Evolutionary conservation across 371 early-diverging fungal species (phyloP), one percentile per base, ranked within the genome.

Genomic region (Syncephalastrum sp.): DNA sequence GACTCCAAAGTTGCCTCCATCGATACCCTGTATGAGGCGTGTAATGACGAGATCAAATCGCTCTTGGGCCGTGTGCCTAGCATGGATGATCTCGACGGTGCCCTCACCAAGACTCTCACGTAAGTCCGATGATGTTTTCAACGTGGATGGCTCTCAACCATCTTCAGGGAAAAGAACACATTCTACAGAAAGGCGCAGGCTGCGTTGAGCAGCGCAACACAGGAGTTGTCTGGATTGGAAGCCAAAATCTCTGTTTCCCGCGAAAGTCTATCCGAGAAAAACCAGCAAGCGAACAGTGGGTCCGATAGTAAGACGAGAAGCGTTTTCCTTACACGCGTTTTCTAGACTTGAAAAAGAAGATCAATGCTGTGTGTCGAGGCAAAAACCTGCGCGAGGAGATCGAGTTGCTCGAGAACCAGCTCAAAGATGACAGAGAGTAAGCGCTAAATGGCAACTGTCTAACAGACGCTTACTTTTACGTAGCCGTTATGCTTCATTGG

Each of bases 241-340:
- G 72, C 77, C 1, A 78, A 61, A 54, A 33, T 72, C n/a, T 67
- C 69, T 2, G 67, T 81, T 59, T 72, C 75, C 2, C 57, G 53
- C 23, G 59, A 70, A 33, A 57, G 54, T 16, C 47, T 60, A 4
- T 14, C 21, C 0, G 54, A 55, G 17, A 65, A 62, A 47, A 50
- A 67, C 47, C 25, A 25, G 15, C 66, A 70, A 24, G 59, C 61
- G 3, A 44, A 59, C 25, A 54, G 70, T 68, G 60, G 44, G 49
- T 53, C 3, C 38, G 21, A 17, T 16, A 16, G 5, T 3, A 3
- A 19, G 17, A 4, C 15, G 6, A 13, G 14, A 42, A 16, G 3
- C 24, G 14, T 15, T 24, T 21, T 49, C n/a, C 44, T 53, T 17
- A 43, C 2, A 21, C 17, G 43, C 43, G 14, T 23, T 54, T 47